phyloP scores from a whole-genome alignment of 805 yeast species.

The Candida manassasensis region DNA sequence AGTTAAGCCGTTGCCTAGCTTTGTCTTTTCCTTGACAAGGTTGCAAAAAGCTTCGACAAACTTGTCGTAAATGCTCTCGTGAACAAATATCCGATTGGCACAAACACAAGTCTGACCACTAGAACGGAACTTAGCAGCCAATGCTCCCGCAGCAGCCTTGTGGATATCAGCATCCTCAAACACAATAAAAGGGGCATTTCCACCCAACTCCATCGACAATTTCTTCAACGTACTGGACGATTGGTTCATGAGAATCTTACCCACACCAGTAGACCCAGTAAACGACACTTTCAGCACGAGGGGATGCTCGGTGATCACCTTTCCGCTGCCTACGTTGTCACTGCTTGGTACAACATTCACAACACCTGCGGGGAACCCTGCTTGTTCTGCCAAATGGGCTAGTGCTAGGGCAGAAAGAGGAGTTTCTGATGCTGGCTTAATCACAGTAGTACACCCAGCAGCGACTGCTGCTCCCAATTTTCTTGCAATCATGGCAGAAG shows the following conservation, averaged over 20 bases:
- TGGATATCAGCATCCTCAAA: constrained; percentile 59
- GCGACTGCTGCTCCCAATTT: constrained; percentile 75
- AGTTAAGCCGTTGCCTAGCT: constrained; percentile 60
- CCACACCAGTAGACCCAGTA: constrained; percentile 63
- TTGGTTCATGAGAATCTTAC: constrained; percentile 55
- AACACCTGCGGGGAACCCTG: constrained; percentile 70
- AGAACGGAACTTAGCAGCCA: constrained; percentile 55
- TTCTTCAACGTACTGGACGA: constrained; percentile 55
- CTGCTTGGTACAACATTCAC: constrained; percentile 57
- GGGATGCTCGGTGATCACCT: constrained; percentile 42
- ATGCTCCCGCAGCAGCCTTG: constrained; percentile 46
- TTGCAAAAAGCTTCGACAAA: constrained; percentile 42
- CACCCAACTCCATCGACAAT: constrained; percentile 61
- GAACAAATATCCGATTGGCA: constrained; percentile 57
- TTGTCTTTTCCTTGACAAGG: constrained; percentile 31
- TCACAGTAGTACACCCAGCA: constrained; percentile 72
- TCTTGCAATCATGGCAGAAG: constrained; percentile 72
- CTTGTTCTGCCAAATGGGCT: constrained; percentile 54
- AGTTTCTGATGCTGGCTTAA: constrained; percentile 75
- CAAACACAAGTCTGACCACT: constrained; percentile 67
- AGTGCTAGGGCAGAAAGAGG: constrained; percentile 71
- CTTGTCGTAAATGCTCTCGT: constrained; percentile 44
- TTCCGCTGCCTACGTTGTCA: constrained; percentile 46
- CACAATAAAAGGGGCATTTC: constrained; percentile 62
- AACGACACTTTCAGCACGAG: constrained; percentile 52